These are phyloP conservation scores for Aspergillus heteromorphus DNA, from an alignment of 495 filamentous ascomycete genomes.

Conservation along the genomic window DNA sequence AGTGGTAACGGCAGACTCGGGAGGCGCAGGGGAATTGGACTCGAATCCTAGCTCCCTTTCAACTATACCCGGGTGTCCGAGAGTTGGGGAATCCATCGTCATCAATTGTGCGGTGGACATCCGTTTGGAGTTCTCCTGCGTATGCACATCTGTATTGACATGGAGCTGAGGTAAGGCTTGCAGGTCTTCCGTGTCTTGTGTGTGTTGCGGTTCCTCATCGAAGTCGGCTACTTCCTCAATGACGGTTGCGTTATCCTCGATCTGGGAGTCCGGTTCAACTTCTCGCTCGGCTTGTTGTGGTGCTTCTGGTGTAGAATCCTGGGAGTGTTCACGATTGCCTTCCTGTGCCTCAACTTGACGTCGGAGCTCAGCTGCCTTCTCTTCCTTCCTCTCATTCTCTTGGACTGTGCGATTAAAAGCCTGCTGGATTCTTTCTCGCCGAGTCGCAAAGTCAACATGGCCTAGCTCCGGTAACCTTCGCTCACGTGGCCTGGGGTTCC, in stretches of 20 bases:
- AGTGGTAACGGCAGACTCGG: conserved; percentile 34
- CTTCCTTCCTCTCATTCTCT: conserved; percentile 59
- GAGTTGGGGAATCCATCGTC: conserved; percentile 59
- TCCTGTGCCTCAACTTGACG: conserved; percentile 31
- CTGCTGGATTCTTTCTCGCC: conserved; percentile 70
- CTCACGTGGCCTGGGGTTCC: conserved; percentile 35
- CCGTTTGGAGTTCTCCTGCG: conserved; percentile 5
- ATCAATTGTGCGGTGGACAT: conserved; percentile 10
- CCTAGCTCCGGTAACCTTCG: conserved; percentile 53
- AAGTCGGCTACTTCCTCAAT: conserved; percentile 19
- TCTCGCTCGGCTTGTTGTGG: not conserved
- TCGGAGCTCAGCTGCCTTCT: conserved; percentile 41
- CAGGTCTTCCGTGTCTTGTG: conserved; percentile 1
- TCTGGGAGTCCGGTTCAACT: not conserved
- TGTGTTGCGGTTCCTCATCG: conserved; percentile 8
- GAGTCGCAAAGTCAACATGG: conserved; percentile 71
- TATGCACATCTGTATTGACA: conserved; percentile 21
- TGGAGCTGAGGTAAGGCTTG: conserved; percentile 24
- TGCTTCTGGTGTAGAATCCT: conserved; percentile 14
- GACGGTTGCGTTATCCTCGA: conserved; percentile 25
- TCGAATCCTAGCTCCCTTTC: conserved; percentile 15
- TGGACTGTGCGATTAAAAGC: conserved; percentile 74
- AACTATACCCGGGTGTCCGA: conserved; percentile 57
- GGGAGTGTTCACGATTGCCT: conserved; percentile 29
- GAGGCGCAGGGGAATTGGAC: conserved; percentile 42